These are phyloP conservation scores for Aspergillus homomorphus DNA, from an alignment of 495 filamentous ascomycete genomes.

Conservation along the genomic window DNA sequence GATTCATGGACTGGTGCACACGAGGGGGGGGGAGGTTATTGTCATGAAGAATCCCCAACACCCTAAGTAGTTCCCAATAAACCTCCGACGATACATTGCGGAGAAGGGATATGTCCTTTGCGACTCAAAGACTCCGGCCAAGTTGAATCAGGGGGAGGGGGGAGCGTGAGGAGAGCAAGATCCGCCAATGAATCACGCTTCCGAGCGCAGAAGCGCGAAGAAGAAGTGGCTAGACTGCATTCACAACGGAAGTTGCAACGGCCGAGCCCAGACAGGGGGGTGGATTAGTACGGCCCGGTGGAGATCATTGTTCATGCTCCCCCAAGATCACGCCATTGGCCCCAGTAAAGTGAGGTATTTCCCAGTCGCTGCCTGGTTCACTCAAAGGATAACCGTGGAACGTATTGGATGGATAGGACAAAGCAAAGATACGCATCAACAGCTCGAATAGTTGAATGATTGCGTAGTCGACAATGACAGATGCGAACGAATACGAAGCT, in stretches of 20 bases:
- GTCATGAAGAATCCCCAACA: neutral
- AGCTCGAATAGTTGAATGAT: neutral
- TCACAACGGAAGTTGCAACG: neutral
- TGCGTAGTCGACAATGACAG: neutral
- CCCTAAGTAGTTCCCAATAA: neutral
- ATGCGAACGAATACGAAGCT: neutral
- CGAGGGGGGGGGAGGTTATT: neutral
- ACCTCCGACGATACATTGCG: neutral
- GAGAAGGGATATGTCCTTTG: neutral
- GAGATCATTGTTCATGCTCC: neutral
- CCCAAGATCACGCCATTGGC: neutral
- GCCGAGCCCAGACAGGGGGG: neutral
- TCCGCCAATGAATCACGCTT: neutral
- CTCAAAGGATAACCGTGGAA: neutral
- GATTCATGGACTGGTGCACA: neutral
- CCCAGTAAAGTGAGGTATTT: neutral
- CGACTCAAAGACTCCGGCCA: too few species aligned
- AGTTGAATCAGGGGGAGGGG: neutral
- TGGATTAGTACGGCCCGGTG: neutral
- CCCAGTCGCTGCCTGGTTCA: neutral
- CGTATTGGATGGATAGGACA: neutral
- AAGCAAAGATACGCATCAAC: neutral
- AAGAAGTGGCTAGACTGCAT: neutral
- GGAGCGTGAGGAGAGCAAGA: neutral
- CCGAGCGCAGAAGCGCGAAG: neutral